A percentile compares a stretch with the other conserved stretches of the same genome.
Conservation (phyloP, 2,329 filamentous ascomycete genomes). For the Sordariomycetes sp. region DNA sequence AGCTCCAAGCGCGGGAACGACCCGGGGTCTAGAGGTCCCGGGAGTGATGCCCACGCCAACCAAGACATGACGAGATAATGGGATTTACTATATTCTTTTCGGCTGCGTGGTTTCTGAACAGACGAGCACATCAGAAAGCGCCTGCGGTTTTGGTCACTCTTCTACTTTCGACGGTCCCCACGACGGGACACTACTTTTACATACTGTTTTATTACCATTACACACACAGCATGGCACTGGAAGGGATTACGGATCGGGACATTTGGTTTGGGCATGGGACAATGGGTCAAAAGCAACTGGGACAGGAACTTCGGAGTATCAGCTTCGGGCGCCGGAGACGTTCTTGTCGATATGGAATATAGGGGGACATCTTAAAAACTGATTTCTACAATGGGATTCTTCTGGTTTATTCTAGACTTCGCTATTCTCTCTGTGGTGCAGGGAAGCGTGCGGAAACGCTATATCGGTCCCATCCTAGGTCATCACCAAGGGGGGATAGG, state of each 20-base stretch:
- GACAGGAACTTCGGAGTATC: neutral
- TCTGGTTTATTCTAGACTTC: neutral
- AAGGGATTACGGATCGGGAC: neutral
- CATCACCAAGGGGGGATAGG: neutral
- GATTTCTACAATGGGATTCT: neutral
- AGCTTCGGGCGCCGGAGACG: neutral
- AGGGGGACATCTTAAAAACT: neutral
- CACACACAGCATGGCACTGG: neutral
- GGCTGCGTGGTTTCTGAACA: neutral
- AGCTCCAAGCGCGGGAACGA: neutral
- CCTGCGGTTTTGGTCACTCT: neutral
- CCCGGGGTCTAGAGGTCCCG: neutral
- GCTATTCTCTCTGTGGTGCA: neutral
- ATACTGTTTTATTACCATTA: neutral
- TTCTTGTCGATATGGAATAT: neutral
- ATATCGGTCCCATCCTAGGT: neutral
- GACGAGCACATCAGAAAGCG: neutral
- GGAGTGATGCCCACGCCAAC: neutral
- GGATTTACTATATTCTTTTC: neutral
- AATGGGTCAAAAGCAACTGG: neutral
- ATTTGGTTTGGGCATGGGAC: neutral
- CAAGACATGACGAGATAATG: neutral
- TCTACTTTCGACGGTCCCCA: neutral
- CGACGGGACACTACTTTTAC: neutral
- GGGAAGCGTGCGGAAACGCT: neutral